Percentiles rank a stretch among this genome's conserved stretches.
Conservation (phyloP, 768 basidiomycete genomes). For the Boletus rex-veris region DNA sequence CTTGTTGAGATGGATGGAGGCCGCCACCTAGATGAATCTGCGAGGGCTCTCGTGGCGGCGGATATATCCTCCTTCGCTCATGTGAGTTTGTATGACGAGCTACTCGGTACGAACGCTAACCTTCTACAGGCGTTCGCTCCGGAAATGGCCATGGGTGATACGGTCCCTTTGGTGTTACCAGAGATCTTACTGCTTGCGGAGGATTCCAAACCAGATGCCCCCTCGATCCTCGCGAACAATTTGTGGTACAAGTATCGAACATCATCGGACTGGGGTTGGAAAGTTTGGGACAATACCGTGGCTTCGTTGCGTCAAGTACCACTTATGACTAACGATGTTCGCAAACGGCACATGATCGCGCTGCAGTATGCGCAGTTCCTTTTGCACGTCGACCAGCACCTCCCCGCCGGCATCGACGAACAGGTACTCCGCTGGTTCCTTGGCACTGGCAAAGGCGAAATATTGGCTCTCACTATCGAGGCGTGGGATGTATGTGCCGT, state of each 20-base stretch:
- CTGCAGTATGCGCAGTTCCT: constrained; percentile 69
- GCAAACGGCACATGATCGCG: constrained; percentile 49
- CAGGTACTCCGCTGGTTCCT: constrained; percentile 71
- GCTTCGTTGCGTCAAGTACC: constrained; percentile 70
- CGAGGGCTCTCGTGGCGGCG: constrained; percentile 55
- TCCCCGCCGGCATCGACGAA: constrained; percentile 68
- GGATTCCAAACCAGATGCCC: constrained; percentile 56
- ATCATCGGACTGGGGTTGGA: constrained; percentile 72
- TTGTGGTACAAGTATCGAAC: constrained; percentile 83
- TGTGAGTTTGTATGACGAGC: constrained; percentile 36
- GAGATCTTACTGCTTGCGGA: constrained; percentile 68
- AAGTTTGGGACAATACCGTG: constrained; percentile 81
- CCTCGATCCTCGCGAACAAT: constrained; percentile 67
- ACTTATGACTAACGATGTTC: constrained; percentile 46
- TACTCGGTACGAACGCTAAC: neutral
- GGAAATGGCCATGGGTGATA: constrained; percentile 30
- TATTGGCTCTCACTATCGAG: constrained; percentile 54
- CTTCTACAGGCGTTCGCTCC: constrained; percentile 40
- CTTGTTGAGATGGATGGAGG: constrained; percentile 64
- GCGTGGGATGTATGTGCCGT: constrained; percentile 65
- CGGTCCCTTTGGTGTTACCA: constrained; percentile 41
- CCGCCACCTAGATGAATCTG: constrained; percentile 48
- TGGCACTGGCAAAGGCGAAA: constrained; percentile 62
- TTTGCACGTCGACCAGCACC: constrained; percentile 69
- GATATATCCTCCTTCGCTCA: constrained; percentile 62